A percentile compares a stretch with the other conserved stretches of the same genome.
Evolutionary conservation across 371 early-diverging fungal species (phyloP).

Genomic region (Cokeromyces recurvatus): DNA sequence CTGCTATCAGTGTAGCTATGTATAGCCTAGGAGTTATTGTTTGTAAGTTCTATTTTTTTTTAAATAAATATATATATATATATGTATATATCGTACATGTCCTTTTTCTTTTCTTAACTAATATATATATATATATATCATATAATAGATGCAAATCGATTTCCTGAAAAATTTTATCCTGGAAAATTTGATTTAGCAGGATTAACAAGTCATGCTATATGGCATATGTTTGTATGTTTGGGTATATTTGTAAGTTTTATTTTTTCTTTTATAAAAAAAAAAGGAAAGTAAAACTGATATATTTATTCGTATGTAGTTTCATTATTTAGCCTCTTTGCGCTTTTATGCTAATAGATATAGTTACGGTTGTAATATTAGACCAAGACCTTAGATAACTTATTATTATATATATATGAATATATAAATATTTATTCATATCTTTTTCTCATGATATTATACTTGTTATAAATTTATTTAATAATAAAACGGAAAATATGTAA

Average conservation of each 20-base stretch:
- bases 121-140: too few relatives aligned
- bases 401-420: too few relatives aligned
- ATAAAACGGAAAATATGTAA: too few relatives aligned
- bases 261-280: background rate
- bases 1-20: constrained; percentile 40
- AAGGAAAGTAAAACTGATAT: background rate
- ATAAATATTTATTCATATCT: too few relatives aligned
- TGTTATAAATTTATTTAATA: too few relatives aligned
- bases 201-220: constrained; percentile 63
- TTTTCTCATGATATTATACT: too few relatives aligned
- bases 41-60: too few relatives aligned
- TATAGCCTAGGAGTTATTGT: constrained; percentile 46
- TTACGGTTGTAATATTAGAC: constrained; percentile 49
- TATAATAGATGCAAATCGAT: constrained; percentile 54
- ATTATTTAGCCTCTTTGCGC: constrained; percentile 49
- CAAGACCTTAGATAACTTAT: too few relatives aligned
- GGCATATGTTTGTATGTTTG: constrained; percentile 65
- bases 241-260: constrained; percentile 46
- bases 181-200: constrained; percentile 64
- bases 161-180: constrained; percentile 66
- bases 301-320: constrained; percentile 23
- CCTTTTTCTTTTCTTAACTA: background rate
- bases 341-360: constrained; percentile 42
- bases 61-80: too few relatives aligned
- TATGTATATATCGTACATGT: background rate